Percentiles rank a stretch among this genome's conserved stretches.
Conservation (phyloP, 129 eudicot genomes). For the Apium graveolens region DNA sequence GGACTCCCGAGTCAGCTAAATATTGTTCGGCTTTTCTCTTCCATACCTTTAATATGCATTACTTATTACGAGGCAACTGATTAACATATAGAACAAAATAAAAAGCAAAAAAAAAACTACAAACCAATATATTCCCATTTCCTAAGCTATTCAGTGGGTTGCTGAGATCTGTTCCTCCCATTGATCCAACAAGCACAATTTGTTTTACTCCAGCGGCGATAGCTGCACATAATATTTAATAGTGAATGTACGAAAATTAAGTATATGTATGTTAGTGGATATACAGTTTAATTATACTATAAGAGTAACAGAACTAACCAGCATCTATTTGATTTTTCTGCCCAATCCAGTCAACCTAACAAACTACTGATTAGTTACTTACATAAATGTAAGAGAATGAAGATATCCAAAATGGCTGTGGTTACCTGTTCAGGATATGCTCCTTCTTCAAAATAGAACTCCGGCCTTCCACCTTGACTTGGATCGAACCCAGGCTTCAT, state of each 20-base stretch:
- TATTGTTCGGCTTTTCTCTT: conserved; percentile 95
- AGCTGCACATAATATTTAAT: conserved; percentile 35
- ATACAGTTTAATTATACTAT: neutral
- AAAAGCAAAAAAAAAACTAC: conserved; percentile 8
- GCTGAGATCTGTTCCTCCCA: conserved; percentile 85
- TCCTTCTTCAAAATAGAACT: conserved; percentile 84
- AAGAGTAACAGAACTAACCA: conserved; percentile 37
- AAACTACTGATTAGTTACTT: conserved; percentile 1
- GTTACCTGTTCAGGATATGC: conserved; percentile 70
- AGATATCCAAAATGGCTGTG: neutral
- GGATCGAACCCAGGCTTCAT: conserved; percentile 98
- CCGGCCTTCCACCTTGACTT: conserved; percentile 83
- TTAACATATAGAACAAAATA: neutral
- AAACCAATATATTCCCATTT: conserved; percentile 90
- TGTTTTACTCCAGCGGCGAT: conserved; percentile 98
- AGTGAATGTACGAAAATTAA: neutral
- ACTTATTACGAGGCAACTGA: neutral
- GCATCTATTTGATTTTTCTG: conserved; percentile 98
- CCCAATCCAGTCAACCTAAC: conserved; percentile 96
- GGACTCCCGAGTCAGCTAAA: conserved; percentile 84
- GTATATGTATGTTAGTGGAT: neutral
- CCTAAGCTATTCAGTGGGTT: conserved; percentile 89
- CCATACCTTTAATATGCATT: conserved; percentile 53
- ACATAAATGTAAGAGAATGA: neutral
- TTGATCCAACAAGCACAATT: conserved; percentile 89